Base-by-base conservation (phyloP, 108 stramenopile genomes). In the Schizochytrium sp. region DNA sequence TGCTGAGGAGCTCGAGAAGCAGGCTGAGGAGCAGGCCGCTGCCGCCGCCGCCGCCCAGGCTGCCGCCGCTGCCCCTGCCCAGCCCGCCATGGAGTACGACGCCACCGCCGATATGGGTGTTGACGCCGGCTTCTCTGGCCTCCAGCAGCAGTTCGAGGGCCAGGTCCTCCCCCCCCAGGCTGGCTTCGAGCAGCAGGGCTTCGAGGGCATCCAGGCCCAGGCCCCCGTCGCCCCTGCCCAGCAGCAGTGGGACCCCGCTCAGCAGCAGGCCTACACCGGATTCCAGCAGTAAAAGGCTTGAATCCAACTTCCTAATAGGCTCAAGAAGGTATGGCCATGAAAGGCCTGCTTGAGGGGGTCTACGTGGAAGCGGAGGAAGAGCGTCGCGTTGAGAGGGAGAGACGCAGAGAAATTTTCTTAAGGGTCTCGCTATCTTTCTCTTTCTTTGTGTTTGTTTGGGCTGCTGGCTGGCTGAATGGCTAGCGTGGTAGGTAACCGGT, bases 1-100 rank as follows among this genome's bases (percentile, higher is more conserved):
- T 92, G 94, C 97, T 83, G 99, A 99, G 89, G 99, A 99, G 95
- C 94, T 99, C 87, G 98, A 99, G 96, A 98, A 97, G 95, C 94
- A 83, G 50, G 98, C 99, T 88, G 99, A 99, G 72, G 98, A 96
- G 87, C 94, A 95, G 92, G 96, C 96, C 47, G 92, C 95, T 89
- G 96, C 96, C 94, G 88, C 92, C 45, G 97, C 97, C 53, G 98
- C 97, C 61, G 92, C 90, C 89, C 76, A 83, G 56, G 56, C 91
- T 19, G 91, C 91, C 91, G 91, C 53, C 57, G 73, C 90, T 49
- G 73, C 88, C 64, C 64, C 64, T 69, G 45, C 89, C 88, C 58
- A 83, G 60, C 91, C 72, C 69, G 89, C 64, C 49, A 89, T 64
- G 88, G 88, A 92, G 69, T 94, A 90, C 46, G 94, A 93, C 72